Evolutionary conservation across 768 basidiomycete genomes (phyloP), one percentile per base, ranked within the genome.

Genomic region (Dictyophora rubrovolvata): DNA sequence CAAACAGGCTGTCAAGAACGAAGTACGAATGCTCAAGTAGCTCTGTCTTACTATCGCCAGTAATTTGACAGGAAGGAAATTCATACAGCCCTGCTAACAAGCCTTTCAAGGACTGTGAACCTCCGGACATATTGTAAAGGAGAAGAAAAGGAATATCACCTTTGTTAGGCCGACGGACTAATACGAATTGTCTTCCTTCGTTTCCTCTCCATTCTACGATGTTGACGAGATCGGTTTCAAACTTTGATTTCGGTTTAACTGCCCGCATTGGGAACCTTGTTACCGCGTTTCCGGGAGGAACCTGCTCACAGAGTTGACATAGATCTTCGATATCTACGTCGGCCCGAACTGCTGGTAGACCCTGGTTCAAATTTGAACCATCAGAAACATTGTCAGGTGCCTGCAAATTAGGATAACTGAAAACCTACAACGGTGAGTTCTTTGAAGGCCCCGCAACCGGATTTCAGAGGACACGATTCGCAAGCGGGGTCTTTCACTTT

Each of bases 51-150:
- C 48, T 23, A 18, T 48, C 59, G 34, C 33, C 48, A 60, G 64
- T 33, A 69, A 69, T 37, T 68, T 68, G 12, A 66, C 66, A n/a
- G 66, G 60, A 11, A 57, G 92, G 89, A 73, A 93, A 93, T 66
- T 97, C 93, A 68, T 86, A 84, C 47, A 97, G 73, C 10, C 94
- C 92, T 18, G 91, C 94, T 55, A 97, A 75, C 50, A 97, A 84
- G 21, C 94, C 94, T 96, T 61, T 23, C 48, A 63, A 61, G 52
- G 3, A 42, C 22, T 28, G 23, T 49, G 22, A 37, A 10, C 18
- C 23, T 37, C 20, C n/a, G n/a, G n/a, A n/a, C n/a, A 47, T 55
- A 14, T 46, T 6, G 16, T 56, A 35, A 28, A 28, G 12, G 14
- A 23, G 12, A 36, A 12, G 20, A 14, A 51, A 48, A 34, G 18